These are phyloP conservation scores for Globisporangium acanthophoron DNA, from an alignment of 352 stramenopile genomes.

Conservation along the genomic window DNA sequence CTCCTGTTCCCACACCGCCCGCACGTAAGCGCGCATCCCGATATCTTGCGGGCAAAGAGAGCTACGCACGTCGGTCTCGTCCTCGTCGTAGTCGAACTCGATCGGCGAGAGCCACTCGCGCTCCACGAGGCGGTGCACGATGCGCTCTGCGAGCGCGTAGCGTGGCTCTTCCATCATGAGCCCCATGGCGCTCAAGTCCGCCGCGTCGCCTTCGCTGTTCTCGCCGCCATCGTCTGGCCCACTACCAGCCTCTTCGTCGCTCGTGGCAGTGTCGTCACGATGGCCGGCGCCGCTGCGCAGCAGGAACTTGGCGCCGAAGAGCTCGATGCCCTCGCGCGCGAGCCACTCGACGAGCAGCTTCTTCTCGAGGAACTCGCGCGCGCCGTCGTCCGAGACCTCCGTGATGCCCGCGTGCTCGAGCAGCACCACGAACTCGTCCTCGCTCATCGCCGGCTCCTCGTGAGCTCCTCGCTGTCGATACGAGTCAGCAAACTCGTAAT, in stretches of 20 bases:
- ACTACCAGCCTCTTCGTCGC: constrained; percentile 15
- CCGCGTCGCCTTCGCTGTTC: constrained; percentile 12
- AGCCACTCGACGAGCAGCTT: constrained; percentile 65
- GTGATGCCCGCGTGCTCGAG: constrained; percentile 75
- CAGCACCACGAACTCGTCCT: constrained; percentile 85
- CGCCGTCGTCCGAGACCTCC: constrained; percentile 61
- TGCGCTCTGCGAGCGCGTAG: constrained; percentile 31
- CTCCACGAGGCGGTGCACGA: constrained; percentile 51
- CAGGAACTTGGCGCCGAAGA: constrained; percentile 40
- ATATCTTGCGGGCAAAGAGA: neutral
- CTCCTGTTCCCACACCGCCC: constrained; percentile 12
- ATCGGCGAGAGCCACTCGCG: constrained; percentile 56
- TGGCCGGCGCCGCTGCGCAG: neutral
- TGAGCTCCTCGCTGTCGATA: neutral
- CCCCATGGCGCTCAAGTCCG: constrained; percentile 7
- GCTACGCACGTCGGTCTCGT: constrained; percentile 33
- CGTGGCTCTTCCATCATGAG: constrained; percentile 23
- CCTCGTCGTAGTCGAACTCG: constrained; percentile 37
- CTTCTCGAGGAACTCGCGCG: constrained; percentile 67
- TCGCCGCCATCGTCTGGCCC: constrained; percentile 12
- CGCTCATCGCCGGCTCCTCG: constrained; percentile 35
- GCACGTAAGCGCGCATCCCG: neutral
- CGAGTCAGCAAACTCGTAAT: neutral
- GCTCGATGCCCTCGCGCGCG: constrained; percentile 56
- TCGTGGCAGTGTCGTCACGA: constrained; percentile 18